Base-by-base conservation (phyloP, 2,329 filamentous ascomycete genomes). In the Calonectria crousiana region DNA sequence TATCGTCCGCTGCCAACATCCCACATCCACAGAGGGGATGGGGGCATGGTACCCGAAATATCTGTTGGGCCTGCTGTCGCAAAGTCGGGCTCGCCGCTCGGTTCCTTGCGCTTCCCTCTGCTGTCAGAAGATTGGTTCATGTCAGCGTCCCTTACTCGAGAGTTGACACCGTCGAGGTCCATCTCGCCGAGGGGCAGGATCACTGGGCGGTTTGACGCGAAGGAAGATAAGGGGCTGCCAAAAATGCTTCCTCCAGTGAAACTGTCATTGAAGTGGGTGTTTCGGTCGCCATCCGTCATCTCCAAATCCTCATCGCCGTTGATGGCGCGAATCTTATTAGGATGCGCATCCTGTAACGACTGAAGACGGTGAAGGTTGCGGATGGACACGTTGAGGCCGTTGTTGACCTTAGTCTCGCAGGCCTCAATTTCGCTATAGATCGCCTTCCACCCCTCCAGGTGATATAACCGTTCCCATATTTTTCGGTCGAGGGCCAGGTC, bases 391-490 rank as follows among this genome's bases (percentile, higher is more conserved):
- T 83, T 82, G 30, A 85, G 76, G 20, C 84, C 85, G 28, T 86
- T 84, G 79, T 90, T 92, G 78, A 90, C 85, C 52, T 88, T 88
- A 53, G 90, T 88, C 83, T 97, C 95, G 77, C 92, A 95, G 3
- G 87, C 85, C 51, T 87, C 86, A 34, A 98, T 91, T 77, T 95
- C 94, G 13, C 87, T 85, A 10, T 86, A 85, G 75, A 96, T 89
- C 9, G 94, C 90, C 77, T 92, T 92, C 95, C 97, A 99, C 8
- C 97, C 97, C 85, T 98, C 96, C 10, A 92, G 86, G 44, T 93
- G 90, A 84, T 98, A 99, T 18, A 98, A 86, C 18, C 92, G 89
- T 82, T 95, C 93, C 97, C 97, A 99, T 34, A 98, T 86, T 75
- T 94, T 93, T 41, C 94, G 92, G 84, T 99, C 97, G 67, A 95